These are phyloP conservation scores for Raffaelea arxii DNA, from an alignment of 2,329 filamentous ascomycete genomes.

Conservation along the genomic window DNA sequence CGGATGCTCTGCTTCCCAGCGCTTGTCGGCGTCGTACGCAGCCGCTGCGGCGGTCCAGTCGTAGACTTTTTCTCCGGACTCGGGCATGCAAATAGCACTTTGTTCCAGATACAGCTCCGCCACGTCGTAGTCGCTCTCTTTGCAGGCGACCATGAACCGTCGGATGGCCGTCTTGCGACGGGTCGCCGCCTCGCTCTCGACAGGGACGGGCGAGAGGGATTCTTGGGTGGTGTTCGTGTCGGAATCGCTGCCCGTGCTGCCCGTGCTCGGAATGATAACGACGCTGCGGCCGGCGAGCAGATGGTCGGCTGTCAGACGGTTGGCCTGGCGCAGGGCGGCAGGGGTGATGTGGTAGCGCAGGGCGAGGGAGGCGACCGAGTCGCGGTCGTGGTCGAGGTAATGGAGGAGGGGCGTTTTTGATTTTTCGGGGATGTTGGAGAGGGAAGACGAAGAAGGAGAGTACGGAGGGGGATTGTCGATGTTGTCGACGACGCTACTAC, in stretches of 20 bases:
- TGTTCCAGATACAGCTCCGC: conserved; percentile 62
- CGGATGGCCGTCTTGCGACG: conserved; percentile 59
- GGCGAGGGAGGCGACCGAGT: conserved; percentile 58
- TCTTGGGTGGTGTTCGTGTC: neutral
- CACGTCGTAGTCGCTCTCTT: conserved; percentile 67
- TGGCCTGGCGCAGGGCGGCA: conserved; percentile 51
- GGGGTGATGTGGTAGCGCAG: conserved; percentile 62
- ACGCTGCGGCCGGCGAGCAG: conserved; percentile 60
- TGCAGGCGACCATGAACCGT: conserved; percentile 70
- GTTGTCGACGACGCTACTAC: conserved; percentile 17
- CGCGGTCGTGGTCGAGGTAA: conserved; percentile 60
- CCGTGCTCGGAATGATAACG: conserved; percentile 54
- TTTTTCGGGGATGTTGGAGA: conserved; percentile 10
- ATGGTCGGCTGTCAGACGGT: conserved; percentile 59
- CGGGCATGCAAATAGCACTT: neutral
- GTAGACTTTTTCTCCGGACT: conserved; percentile 43
- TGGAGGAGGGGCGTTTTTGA: conserved; percentile 58
- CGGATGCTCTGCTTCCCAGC: conserved; percentile 64
- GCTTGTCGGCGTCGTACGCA: conserved; percentile 60
- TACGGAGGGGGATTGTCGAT: neutral
- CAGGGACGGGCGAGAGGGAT: conserved; percentile 53
- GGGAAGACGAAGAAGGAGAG: no score
- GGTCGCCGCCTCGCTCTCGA: conserved; percentile 69
- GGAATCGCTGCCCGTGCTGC: neutral
- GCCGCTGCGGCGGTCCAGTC: conserved; percentile 55